Evolutionary conservation across 306 rosid species (phyloP).

Genomic region (Cicer arietinum): DNA sequence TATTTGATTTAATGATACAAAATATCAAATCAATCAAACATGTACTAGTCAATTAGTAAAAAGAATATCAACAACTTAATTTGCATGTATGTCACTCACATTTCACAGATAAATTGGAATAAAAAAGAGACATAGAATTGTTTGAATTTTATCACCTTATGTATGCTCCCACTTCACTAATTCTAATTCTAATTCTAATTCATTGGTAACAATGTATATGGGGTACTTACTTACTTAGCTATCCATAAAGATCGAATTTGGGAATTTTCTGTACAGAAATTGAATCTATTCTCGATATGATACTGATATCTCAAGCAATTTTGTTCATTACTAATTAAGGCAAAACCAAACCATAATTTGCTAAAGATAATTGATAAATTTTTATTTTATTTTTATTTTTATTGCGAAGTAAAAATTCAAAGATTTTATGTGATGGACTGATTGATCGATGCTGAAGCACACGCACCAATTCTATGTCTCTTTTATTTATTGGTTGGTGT

Average conservation of each 20-base stretch:
- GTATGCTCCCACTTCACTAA: background rate
- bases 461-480: background rate
- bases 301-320: background rate
- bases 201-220: background rate
- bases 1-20: background rate
- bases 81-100: background rate
- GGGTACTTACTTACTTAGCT: slow-evolving; percentile 12
- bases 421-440: background rate
- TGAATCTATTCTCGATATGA: slow-evolving; percentile 43
- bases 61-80: slow-evolving; percentile 24
- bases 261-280: slow-evolving; percentile 26
- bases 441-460: slow-evolving; percentile 29
- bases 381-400: background rate
- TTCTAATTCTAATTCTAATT: background rate
- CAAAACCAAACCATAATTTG: background rate
- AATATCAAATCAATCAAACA: background rate
- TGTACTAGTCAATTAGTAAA: background rate
- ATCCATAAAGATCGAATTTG: slow-evolving; percentile 11
- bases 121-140: slow-evolving; percentile 13
- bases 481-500: slow-evolving; percentile 4
- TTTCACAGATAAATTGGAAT: slow-evolving; percentile 15
- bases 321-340: background rate
- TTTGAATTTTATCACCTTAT: slow-evolving; percentile 1
- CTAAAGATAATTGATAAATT: background rate
- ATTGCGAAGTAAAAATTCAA: slow-evolving; percentile 5